Evolutionary conservation across 1,139 yeast genomes (phyloP).

Genomic region (Saccharomycopsis hybrid): DNA sequence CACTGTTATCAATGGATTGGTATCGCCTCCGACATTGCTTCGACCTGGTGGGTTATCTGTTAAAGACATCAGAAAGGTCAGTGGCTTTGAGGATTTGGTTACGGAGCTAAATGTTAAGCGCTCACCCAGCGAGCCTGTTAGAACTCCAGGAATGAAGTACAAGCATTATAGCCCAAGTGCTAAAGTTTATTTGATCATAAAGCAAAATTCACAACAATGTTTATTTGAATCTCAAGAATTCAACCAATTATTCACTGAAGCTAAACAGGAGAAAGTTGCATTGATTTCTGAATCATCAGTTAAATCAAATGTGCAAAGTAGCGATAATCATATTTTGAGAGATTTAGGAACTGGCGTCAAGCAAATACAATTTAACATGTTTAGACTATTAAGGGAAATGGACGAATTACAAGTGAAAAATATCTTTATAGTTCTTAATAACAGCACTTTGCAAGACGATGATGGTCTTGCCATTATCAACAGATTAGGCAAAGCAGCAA

Average conservation of each 20-base stretch:
- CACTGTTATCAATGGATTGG: conserved; percentile 87
- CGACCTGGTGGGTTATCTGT: conserved; percentile 92
- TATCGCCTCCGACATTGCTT: conserved; percentile 75
- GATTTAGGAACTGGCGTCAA: conserved; percentile 52
- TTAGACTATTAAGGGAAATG: conserved; percentile 62
- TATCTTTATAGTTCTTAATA: conserved; percentile 45
- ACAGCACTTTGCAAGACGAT: conserved; percentile 59
- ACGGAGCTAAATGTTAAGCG: conserved; percentile 15
- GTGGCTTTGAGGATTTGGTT: conserved; percentile 39
- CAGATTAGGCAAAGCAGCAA: conserved; percentile 80
- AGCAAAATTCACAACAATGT: too few species aligned
- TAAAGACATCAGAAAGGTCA: conserved; percentile 59
- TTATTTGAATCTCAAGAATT: conserved; percentile 23
- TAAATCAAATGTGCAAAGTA: too few species aligned
- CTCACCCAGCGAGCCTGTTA: conserved; percentile 60
- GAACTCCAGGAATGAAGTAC: conserved; percentile 98
- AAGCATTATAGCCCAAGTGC: conserved; percentile 93
- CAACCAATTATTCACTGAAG: conserved; percentile 2
- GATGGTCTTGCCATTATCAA: conserved; percentile 94
- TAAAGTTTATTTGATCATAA: conserved; percentile 62
- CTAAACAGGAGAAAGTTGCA: conserved; percentile 18
- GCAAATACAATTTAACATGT: conserved; percentile 69
- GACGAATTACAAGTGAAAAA: conserved; percentile 57
- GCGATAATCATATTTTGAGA: conserved; percentile 1
- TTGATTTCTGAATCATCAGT: conserved; percentile 22